phyloP scores from a whole-genome alignment of 345 rosid genomes.

The Eucalyptus marginata region DNA sequence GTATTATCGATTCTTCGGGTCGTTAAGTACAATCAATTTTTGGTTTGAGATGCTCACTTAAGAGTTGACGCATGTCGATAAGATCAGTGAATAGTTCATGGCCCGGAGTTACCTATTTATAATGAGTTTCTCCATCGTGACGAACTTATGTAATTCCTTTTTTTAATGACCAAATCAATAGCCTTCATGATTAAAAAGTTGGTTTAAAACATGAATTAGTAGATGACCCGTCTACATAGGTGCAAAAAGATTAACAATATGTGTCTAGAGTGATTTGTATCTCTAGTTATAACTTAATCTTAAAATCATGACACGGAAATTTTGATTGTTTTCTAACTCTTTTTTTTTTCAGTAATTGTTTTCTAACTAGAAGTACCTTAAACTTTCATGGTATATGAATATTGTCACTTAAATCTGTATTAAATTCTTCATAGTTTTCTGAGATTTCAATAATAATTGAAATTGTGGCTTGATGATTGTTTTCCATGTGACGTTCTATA shows the following conservation, averaged over 20 bases:
- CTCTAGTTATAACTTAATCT: neutral
- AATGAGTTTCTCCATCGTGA: neutral
- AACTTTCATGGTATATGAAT: neutral
- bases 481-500: neutral
- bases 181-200: neutral
- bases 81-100: neutral
- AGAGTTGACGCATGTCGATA: fast-evolving
- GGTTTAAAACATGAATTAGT: neutral
- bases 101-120: neutral
- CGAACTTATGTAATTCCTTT: neutral
- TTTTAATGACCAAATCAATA: neutral
- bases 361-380: neutral
- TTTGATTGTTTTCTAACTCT: neutral
- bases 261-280: neutral
- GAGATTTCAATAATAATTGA: neutral
- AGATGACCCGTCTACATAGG: neutral
- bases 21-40: neutral
- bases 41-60: neutral
- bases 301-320: neutral
- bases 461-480: neutral
- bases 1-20: neutral
- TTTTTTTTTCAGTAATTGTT: neutral
- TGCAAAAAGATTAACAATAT: fast-evolving
- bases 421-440: neutral
- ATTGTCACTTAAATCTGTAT: neutral